These are phyloP conservation scores for Hypoxylon sp. DNA, from an alignment of 2,329 filamentous ascomycete species.

Conservation along the genomic window DNA sequence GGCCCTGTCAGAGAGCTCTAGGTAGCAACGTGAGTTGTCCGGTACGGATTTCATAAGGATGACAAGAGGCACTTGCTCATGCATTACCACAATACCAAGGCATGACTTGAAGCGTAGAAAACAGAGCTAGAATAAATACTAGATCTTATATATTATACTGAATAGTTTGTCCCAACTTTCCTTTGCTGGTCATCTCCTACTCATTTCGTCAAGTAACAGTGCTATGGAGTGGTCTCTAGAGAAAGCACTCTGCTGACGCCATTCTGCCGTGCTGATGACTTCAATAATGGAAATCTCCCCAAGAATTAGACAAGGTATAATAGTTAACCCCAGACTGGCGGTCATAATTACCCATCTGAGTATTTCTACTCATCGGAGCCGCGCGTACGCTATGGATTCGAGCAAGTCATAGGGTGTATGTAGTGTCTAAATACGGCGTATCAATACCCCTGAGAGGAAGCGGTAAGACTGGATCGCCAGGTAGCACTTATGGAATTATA, in stretches of 20 bases:
- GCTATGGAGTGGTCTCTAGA: not conserved
- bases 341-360: not conserved
- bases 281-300: not conserved
- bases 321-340: not conserved
- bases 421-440: not conserved
- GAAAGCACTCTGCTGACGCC: not conserved
- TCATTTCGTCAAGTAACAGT: not conserved
- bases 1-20: slow-evolving; percentile 56
- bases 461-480: too few species aligned
- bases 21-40: not conserved
- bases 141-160: not conserved
- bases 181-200: not conserved
- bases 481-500: too few species aligned
- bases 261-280: not conserved
- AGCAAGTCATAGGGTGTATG: not conserved
- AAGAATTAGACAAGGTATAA: not conserved
- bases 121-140: not conserved
- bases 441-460: not conserved
- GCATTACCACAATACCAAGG: not conserved
- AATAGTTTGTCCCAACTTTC: not conserved
- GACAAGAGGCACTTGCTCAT: not conserved
- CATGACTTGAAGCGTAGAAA: not conserved
- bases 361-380: not conserved
- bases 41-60: not conserved
- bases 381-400: not conserved